Evolutionary conservation across 306 rosid species (phyloP), one percentile per base, ranked within the genome.

Genomic region (Rosa rugosa): DNA sequence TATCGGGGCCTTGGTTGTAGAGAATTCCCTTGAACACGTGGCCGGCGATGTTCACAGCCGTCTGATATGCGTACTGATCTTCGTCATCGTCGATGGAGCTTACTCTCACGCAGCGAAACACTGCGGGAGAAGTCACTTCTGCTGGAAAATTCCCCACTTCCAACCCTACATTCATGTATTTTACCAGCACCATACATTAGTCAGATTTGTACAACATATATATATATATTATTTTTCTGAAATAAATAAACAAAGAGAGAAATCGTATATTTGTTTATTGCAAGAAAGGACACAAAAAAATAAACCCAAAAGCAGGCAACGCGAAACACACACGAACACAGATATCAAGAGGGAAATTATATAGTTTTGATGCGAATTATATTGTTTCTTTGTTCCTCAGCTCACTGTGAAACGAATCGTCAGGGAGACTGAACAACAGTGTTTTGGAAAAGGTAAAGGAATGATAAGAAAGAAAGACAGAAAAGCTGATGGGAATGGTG

Each of bases 41-140:
- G 50, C 99, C 99, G 62, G 93, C 96, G n/a, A 96, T 93, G 84
- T 86, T 93, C 5, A 96, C 98, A 1, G 98, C 94, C 16, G 99
- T 93, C 82, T 92, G 94, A 60, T 96, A 96, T 2, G 98, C 99
- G 18, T 85, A 90, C 77, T 96, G 93, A 5, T 90, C 99, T 0
- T 96, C 98, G 1, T 84, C 25, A 1, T 91, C 94, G 5, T 96
- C 98, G 13, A 92, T 66, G 13, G 94, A 75, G 65, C 92, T 90
- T 60, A 96, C 96, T 6, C 91, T 87, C 1, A 96, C 96, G 77
- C 98, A 93, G 7, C 90, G 88, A 66, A 96, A 96, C 45, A 91
- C 85, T 14, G 98, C 94, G 0, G 90, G 65, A 10, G 97, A 85
- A 68, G 79, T 90, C 77, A 96, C 80, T 78, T 91, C 74, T 0